A percentile compares a stretch with the other conserved stretches of the same genome.
These are phyloP conservation scores for Castanopsis chinensis DNA, from an alignment of 306 rosid species.

Conservation along the genomic window DNA sequence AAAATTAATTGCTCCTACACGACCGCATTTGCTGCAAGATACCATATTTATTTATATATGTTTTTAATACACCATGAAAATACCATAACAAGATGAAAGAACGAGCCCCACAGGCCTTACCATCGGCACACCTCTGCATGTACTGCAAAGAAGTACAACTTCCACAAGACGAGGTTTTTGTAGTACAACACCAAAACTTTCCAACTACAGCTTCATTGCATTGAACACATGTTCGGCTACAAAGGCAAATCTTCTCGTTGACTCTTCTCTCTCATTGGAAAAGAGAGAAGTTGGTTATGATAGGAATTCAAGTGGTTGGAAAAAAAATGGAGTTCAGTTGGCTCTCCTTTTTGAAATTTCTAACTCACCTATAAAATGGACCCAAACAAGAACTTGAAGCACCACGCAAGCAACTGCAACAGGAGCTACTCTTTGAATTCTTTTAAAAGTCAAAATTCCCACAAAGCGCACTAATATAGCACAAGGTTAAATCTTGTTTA, in stretches of 20 bases:
- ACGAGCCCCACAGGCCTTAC: background rate
- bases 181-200: conserved; percentile 35
- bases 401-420: background rate
- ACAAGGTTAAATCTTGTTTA: too few relatives aligned
- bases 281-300: background rate
- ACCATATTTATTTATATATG: background rate
- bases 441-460: background rate
- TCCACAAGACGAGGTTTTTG: conserved; percentile 24
- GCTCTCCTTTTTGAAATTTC: too few relatives aligned
- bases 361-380: too few relatives aligned
- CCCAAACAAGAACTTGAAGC: background rate
- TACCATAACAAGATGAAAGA: background rate
- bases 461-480: background rate
- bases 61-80: background rate
- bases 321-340: background rate
- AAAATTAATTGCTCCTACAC: background rate
- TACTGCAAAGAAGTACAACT: conserved; percentile 43
- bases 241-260: background rate
- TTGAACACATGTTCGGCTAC: conserved; percentile 10
- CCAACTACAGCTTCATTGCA: background rate
- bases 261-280: background rate
- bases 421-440: background rate
- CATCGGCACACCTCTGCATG: conserved; percentile 16
- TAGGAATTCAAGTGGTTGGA: background rate
- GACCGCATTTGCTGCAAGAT: background rate